Percentiles rank a stretch among this genome's conserved stretches.
Evolutionary conservation across 257 asterid species (phyloP).

Genomic region (Ligustrum vulgare): DNA sequence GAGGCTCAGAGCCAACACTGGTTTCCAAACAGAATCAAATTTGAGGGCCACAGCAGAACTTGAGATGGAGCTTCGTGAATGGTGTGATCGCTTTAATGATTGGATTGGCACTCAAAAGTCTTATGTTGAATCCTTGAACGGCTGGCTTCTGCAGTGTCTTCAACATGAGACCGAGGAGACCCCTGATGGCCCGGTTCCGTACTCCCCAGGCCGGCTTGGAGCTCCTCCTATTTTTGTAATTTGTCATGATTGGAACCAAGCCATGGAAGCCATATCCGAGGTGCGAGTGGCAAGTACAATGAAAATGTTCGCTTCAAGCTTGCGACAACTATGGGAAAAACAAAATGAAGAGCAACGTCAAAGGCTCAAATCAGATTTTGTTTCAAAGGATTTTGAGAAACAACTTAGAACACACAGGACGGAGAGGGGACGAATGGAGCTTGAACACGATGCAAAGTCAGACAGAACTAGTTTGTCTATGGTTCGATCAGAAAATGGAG

Average conservation of each 20-base stretch:
- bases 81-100: slow-evolving; percentile 72
- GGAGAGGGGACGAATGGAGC: slow-evolving; percentile 38
- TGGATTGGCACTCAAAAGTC: slow-evolving; percentile 80
- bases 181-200: slow-evolving; percentile 78
- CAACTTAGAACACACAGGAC: slow-evolving; percentile 37
- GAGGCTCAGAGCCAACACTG: slow-evolving; percentile 64
- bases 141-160: slow-evolving; percentile 83
- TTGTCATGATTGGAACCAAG: slow-evolving; percentile 90
- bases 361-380: slow-evolving; percentile 69
- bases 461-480: slow-evolving; percentile 46
- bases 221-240: slow-evolving; percentile 88
- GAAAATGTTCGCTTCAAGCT: slow-evolving; percentile 67
- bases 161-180: slow-evolving; percentile 67
- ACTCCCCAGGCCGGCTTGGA: slow-evolving; percentile 85
- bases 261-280: slow-evolving; percentile 76
- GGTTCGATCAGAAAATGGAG: slow-evolving; percentile 60
- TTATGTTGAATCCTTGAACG: slow-evolving; percentile 71
- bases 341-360: slow-evolving; percentile 89
- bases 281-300: slow-evolving; percentile 71
- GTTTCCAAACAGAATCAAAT: slow-evolving; percentile 50
- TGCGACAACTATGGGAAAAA: slow-evolving; percentile 74
- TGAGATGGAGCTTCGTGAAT: slow-evolving; percentile 75
- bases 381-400: slow-evolving; percentile 60
- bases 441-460: slow-evolving; percentile 40
- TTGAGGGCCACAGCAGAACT: slow-evolving; percentile 70